Base-by-base conservation (phyloP, 805 yeast genomes). In the Naumovozyma dairenensis region DNA sequence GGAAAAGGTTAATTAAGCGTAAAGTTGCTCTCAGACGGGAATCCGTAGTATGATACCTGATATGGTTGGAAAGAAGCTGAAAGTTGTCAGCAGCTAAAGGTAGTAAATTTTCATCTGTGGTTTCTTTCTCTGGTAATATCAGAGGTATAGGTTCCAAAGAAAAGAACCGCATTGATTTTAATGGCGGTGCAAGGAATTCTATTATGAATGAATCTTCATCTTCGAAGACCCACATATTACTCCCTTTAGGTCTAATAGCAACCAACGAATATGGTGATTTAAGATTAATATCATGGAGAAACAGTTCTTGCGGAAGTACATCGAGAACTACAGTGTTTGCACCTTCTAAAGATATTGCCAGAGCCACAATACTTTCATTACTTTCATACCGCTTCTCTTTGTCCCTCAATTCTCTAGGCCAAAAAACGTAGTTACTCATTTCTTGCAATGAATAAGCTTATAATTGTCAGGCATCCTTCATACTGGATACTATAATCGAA, bases 121-220 rank as follows among this genome's bases (percentile, higher is more conserved):
- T 29, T 19, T 37, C 44, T 34, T 52, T 49, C 31, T 57, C 66
- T 2, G 62, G 58, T 10, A 69, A 51, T 12, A 77, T 79, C 7
- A 86, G 65, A 3, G 74, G 59, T 3, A 85, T 80, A 0, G 95
- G 93, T n/a, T 67, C 61, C 3, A 77, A 52, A 0, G 96, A 77
- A 43, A 74, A 80, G 52, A 81, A 84, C 44, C 86, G 94, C 65
- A 87, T 66, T 38, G 72, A 69, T 19, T 65, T 66, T 14, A 80
- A 72, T 28, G 71, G 68, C 0, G 96, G 96, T 1, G 92, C 80
- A 17, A 71, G 69, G 50, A 74, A 86, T n/a, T 69, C 45, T 4
- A 80, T 57, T 2, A 75, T 38, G n/a, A 32, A 47, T n/a, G 51
- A 45, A 8, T 44, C 32, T 2, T 37, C 32, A 14, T 34, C 31